phyloP scores from a whole-genome alignment of 345 rosid species.

The Populus deltoides region DNA sequence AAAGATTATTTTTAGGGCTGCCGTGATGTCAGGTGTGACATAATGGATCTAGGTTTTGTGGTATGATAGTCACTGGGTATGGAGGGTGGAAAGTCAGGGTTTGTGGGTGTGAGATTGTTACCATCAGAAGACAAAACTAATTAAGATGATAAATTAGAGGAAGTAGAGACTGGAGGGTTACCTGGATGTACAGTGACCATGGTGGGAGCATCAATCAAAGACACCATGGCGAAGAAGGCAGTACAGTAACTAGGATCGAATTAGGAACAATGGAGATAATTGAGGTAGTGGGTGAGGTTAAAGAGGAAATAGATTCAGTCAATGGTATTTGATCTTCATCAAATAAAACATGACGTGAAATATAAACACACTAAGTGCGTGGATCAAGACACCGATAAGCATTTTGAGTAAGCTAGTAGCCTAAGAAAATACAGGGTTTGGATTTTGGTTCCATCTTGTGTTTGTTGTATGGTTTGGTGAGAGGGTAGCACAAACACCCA shows the following conservation, averaged over 20 bases:
- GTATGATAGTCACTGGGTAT: fast-evolving
- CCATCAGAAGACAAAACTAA: no score
- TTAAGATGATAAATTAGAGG: no score
- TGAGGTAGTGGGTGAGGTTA: neutral
- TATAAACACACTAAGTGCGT: neutral
- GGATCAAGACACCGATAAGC: neutral
- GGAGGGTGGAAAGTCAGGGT: neutral
- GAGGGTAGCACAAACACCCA: neutral
- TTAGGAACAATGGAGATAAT: neutral
- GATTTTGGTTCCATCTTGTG: neutral
- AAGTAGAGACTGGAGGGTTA: neutral
- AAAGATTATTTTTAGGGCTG: no score
- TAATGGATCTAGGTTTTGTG: neutral
- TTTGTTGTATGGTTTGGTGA: neutral
- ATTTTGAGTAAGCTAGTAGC: neutral
- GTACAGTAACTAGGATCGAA: neutral
- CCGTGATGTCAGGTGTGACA: no score
- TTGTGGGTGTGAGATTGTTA: neutral
- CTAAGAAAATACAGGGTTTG: neutral
- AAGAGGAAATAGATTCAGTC: neutral
- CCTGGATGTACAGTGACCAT: neutral
- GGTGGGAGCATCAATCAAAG: neutral
- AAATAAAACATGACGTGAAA: neutral
- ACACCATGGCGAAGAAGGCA: neutral
- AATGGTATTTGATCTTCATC: neutral